Evolutionary conservation across 2,329 filamentous ascomycete species (phyloP), one percentile per base, ranked within the genome.

Genomic region (Diplodia seriata): DNA sequence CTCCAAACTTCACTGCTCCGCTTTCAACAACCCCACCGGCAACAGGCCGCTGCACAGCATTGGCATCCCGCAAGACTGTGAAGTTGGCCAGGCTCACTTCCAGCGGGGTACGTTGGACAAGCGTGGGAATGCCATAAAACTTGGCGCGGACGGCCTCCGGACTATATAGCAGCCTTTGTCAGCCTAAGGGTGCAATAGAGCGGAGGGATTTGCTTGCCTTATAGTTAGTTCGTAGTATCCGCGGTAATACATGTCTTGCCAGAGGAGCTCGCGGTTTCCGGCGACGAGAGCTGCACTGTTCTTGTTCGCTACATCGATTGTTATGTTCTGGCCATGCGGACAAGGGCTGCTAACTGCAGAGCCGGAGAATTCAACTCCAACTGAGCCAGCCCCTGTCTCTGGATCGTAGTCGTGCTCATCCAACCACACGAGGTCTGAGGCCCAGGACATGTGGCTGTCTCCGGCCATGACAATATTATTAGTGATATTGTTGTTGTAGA

Each of bases 401-500:
- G 74, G 70, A 68, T 82, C 75, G 72, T 83, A 83, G 4, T 74
- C 67, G 57, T 79, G 76, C 38, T 78, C 78, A 57, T 76, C 81
- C 2, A 82, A 73, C 82, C 82, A 84, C 64, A 80, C 77, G 12
- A 84, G 78, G 67, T 84, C 78, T 29, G 72, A 74, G 29, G 79
- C 78, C 81, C 90, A 92, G 61, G 86, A 87, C 26, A 85, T 85
- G 74, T 93, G 91, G 49, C 83, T 86, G 74, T 93, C 90, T 14
- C 91, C 91, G 0, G 90, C 85, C 29, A 93, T 84, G 73, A 93
- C 87, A 72, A 93, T 86, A 74, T 89, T 92, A 81, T 93, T 92
- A 67, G 81, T 81, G 71, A 93, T 92, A 23, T 88, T 83, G 76
- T 91, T 87, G 66, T 87, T 82, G 72, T 89, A 90, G 9, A 93